Conservation (phyloP, 2,329 filamentous ascomycete genomes). For the Aspergillus udagawae region DNA sequence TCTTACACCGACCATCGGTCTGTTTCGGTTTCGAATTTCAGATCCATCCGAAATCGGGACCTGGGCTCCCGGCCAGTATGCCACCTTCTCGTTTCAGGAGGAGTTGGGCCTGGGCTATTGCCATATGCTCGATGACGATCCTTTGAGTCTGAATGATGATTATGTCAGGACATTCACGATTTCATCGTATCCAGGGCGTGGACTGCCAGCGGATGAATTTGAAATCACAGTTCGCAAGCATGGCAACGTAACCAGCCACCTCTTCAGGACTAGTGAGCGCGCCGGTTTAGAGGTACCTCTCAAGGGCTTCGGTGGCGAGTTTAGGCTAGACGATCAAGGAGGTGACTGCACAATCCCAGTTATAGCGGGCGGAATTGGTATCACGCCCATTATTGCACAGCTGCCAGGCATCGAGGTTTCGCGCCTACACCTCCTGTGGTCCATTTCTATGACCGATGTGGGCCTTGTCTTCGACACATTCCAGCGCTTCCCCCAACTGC, state of each 20-base stretch:
- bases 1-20: conserved; percentile 63
- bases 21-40: conserved; percentile 57
- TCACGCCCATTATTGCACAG: conserved; percentile 75
- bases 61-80: conserved; percentile 72
- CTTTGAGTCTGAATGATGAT: conserved; percentile 77
- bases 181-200: conserved; percentile 53
- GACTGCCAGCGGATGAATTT: conserved; percentile 48
- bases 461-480: conserved; percentile 60
- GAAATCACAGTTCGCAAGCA: conserved; percentile 70
- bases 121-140: conserved; percentile 81
- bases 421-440: conserved; percentile 64
- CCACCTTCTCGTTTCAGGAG: conserved; percentile 66
- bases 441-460: conserved; percentile 58
- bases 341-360: conserved; percentile 51
- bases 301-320: conserved; percentile 68
- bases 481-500: conserved; percentile 49
- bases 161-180: conserved; percentile 80
- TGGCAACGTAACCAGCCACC: conserved; percentile 63
- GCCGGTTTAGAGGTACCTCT: conserved; percentile 61
- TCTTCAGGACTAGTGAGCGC: conserved; percentile 56
- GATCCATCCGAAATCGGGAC: conserved; percentile 28
- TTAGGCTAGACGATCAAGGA: conserved; percentile 38
- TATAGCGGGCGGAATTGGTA: conserved; percentile 74
- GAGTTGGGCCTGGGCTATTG: conserved; percentile 71
- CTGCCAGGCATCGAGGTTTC: conserved; percentile 49